These are phyloP conservation scores for Ogataea thermomethanolica DNA, from an alignment of 805 yeast genomes.

Conservation along the genomic window DNA sequence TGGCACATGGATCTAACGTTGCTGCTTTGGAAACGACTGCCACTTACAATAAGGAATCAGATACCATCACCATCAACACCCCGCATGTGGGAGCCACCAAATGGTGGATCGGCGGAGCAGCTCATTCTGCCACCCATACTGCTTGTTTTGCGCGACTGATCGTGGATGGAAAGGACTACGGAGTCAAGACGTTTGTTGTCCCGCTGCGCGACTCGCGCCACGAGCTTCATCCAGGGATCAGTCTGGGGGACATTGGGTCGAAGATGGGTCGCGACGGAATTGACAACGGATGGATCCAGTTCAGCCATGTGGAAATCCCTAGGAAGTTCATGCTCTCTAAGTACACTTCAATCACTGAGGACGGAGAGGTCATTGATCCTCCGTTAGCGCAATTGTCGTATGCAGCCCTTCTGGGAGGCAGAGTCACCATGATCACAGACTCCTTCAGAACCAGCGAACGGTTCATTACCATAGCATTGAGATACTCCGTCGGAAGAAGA, in stretches of 20 bases:
- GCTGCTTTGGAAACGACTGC: slow-evolving; percentile 95
- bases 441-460: slow-evolving; percentile 78
- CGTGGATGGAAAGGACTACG: slow-evolving; percentile 80
- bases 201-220: slow-evolving; percentile 79
- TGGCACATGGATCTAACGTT: slow-evolving; percentile 92
- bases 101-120: slow-evolving; percentile 99
- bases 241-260: slow-evolving; percentile 88
- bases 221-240: slow-evolving; percentile 71
- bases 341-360: slow-evolving; percentile 65
- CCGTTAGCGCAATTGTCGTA: slow-evolving; percentile 87
- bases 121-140: slow-evolving; percentile 87
- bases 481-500: slow-evolving; percentile 87
- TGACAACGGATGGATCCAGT: slow-evolving; percentile 97
- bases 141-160: slow-evolving; percentile 82
- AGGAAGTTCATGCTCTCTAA: slow-evolving; percentile 77
- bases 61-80: slow-evolving; percentile 73
- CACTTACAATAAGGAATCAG: slow-evolving; percentile 59
- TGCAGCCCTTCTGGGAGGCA: slow-evolving; percentile 82
- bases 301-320: slow-evolving; percentile 78
- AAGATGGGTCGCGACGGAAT: slow-evolving; percentile 97
- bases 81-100: slow-evolving; percentile 92
- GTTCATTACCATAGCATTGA: slow-evolving; percentile 75
- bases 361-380: slow-evolving; percentile 70
- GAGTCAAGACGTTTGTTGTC: slow-evolving; percentile 89
- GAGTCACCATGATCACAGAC: slow-evolving; percentile 87